phyloP scores from a whole-genome alignment of 371 early-diverging fungal species.

The Chytridium lagenaria region DNA sequence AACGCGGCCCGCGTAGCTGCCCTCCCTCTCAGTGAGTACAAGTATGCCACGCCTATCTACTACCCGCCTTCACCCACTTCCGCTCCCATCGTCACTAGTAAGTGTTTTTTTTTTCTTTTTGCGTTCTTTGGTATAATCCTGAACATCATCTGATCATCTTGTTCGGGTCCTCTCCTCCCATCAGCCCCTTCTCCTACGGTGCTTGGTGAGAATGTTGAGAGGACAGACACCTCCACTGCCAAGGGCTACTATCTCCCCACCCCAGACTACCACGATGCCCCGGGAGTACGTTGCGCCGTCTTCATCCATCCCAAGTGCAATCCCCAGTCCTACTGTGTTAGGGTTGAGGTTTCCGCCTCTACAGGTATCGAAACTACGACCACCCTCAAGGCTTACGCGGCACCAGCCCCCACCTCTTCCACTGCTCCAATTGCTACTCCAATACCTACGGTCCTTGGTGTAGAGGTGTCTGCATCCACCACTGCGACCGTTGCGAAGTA shows the following conservation, averaged over 20 bases:
- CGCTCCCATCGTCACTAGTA: not conserved
- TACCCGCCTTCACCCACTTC: not conserved
- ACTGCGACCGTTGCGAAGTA: not conserved
- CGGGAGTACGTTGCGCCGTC: not conserved
- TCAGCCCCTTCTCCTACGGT: not conserved
- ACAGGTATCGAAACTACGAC: not conserved
- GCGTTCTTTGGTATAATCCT: too few relatives aligned
- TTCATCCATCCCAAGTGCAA: not conserved
- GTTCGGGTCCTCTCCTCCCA: too few relatives aligned
- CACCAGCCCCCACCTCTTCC: not conserved
- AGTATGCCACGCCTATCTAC: not conserved
- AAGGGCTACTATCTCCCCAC: constrained; percentile 6
- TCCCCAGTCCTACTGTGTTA: not conserved
- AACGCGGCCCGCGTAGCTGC: not conserved
- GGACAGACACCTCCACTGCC: not conserved
- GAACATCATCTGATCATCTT: too few relatives aligned
- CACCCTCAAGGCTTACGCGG: not conserved
- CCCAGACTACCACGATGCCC: not conserved
- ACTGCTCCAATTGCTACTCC: not conserved
- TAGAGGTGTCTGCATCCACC: not conserved
- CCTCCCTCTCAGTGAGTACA: not conserved
- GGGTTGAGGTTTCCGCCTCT: not conserved
- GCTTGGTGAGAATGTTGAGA: not conserved
- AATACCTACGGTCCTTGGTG: not conserved
- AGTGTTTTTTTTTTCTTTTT: too few relatives aligned